phyloP scores from a whole-genome alignment of 2,329 filamentous ascomycete species.

The Aspergillus puulaauensis region DNA sequence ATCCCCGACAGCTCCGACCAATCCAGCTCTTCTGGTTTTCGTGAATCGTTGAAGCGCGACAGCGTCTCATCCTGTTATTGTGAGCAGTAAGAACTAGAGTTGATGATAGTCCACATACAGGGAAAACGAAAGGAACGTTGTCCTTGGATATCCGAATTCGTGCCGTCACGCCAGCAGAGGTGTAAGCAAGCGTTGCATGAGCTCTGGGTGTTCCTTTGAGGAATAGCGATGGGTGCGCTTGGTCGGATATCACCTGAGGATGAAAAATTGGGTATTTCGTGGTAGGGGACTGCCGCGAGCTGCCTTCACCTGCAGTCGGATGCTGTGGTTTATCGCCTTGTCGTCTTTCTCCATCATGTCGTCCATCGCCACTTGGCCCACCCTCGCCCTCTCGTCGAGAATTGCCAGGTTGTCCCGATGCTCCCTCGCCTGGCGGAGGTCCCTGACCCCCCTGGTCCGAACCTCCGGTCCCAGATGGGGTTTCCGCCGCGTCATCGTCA shows the following conservation, averaged over 20 bases:
- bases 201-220: neutral
- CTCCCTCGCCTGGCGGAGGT: too few relatives aligned
- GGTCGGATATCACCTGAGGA: neutral
- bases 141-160: neutral
- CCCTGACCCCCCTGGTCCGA: too few relatives aligned
- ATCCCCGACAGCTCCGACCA: neutral
- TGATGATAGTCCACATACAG: neutral
- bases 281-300: neutral
- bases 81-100: neutral
- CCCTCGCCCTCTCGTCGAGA: too few relatives aligned
- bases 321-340: too few relatives aligned
- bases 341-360: too few relatives aligned
- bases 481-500: too few relatives aligned
- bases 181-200: neutral
- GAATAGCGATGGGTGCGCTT: neutral
- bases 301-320: neutral
- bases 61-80: neutral
- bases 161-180: neutral
- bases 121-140: neutral
- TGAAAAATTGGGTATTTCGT: neutral
- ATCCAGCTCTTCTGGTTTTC: neutral
- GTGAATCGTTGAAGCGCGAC: neutral
- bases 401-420: too few relatives aligned
- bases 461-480: too few relatives aligned
- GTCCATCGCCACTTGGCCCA: too few relatives aligned